These are phyloP conservation scores for Apiospora phragmitis DNA, from an alignment of 2,329 filamentous ascomycete species.

Conservation along the genomic window DNA sequence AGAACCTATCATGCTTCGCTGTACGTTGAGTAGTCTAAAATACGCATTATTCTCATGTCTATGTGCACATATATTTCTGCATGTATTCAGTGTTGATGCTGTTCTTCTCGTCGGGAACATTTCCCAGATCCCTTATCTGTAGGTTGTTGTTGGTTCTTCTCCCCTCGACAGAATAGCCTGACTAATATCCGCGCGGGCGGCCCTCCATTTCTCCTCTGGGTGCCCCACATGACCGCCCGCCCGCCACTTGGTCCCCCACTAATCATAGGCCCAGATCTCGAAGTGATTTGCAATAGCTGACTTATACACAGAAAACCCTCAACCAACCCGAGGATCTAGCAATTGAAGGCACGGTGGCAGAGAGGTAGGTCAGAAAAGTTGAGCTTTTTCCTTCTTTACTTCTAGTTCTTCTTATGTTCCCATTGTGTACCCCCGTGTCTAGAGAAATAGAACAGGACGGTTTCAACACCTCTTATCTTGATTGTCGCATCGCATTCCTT, in stretches of 20 bases:
- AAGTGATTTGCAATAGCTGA: slow-evolving; percentile 20
- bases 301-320: slow-evolving; percentile 12
- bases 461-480: background rate
- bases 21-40: background rate
- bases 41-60: background rate
- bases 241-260: background rate
- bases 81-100: too few relatives aligned
- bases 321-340: background rate
- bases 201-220: background rate
- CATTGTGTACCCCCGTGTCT: background rate
- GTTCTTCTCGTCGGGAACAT: too few relatives aligned
- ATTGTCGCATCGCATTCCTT: background rate
- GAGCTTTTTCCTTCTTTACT: background rate
- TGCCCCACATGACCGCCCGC: background rate
- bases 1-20: background rate
- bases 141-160: too few relatives aligned
- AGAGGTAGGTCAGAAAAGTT: background rate
- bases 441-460: background rate
- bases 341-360: background rate
- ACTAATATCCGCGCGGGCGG: background rate
- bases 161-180: too few relatives aligned
- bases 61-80: too few relatives aligned
- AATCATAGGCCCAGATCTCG: background rate
- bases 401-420: background rate
- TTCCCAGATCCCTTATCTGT: too few relatives aligned